A percentile compares a stretch with the other conserved stretches of the same genome.
Evolutionary conservation across 2,329 filamentous ascomycete genomes (phyloP).

Genomic region (Paecilomyces fulvus): DNA sequence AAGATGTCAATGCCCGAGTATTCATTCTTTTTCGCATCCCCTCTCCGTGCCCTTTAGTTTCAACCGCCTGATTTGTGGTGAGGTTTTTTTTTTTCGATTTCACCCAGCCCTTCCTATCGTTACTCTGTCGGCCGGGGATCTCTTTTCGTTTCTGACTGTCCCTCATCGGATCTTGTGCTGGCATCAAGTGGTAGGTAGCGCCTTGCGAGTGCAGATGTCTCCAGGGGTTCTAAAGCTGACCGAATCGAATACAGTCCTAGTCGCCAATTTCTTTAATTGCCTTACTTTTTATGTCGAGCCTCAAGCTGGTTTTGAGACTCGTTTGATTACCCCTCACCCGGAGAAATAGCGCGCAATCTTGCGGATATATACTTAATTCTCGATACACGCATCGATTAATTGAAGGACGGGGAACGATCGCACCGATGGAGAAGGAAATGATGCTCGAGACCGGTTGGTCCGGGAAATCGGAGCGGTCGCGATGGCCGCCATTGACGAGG

Average conservation of each 20-base stretch:
- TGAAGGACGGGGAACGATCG: slow-evolving; percentile 1
- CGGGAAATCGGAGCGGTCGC: slow-evolving; percentile 57
- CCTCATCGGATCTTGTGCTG: not conserved
- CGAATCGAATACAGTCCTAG: not conserved
- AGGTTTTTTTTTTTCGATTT: not conserved
- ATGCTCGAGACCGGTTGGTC: slow-evolving; percentile 9
- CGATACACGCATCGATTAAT: not conserved
- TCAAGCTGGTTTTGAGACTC: slow-evolving; percentile 4
- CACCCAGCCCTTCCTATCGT: not conserved
- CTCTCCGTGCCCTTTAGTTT: not conserved
- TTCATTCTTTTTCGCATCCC: not conserved
- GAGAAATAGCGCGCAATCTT: not conserved
- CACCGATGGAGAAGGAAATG: slow-evolving; percentile 15
- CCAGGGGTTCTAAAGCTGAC: not conserved
- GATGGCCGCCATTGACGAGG: slow-evolving; percentile 74
- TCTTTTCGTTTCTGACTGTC: not conserved
- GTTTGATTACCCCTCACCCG: not conserved
- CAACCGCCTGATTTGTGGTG: not conserved
- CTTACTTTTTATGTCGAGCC: not conserved
- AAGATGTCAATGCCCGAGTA: not conserved
- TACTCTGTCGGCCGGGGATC: not conserved
- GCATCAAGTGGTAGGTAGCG: not conserved
- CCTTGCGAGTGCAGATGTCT: not conserved
- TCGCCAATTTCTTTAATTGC: not conserved
- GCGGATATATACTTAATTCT: not conserved